phyloP scores from a whole-genome alignment of 305 asterid species.

The Fraxinus xanthoxyloides region DNA sequence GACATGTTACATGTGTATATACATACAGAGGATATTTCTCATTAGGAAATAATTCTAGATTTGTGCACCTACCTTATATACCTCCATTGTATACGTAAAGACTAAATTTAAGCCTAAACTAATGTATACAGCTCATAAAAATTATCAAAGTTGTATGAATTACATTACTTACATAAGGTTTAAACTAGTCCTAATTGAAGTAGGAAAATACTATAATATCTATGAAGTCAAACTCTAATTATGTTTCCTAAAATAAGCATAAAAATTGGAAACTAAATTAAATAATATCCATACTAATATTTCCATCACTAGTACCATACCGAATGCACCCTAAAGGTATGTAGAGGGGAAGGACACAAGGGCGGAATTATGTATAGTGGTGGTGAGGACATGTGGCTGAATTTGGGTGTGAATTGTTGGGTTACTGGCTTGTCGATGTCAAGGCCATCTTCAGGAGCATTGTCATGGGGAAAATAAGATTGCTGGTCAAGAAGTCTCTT shows the following conservation, averaged over 20 bases:
- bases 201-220: background rate
- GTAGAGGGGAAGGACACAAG: background rate
- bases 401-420: background rate
- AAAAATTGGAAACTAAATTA: background rate
- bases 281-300: background rate
- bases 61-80: no score
- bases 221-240: background rate
- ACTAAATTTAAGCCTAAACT: no score
- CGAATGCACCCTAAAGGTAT: background rate
- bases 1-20: no score
- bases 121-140: no score
- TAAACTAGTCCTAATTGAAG: background rate
- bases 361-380: background rate
- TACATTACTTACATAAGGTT: background rate
- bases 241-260: background rate
- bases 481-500: background rate
- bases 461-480: background rate
- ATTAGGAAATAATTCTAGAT: no score
- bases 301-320: background rate
- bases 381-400: background rate
- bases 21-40: no score
- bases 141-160: background rate
- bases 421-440: no score
- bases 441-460: background rate
- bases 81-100: no score